phyloP scores from a whole-genome alignment of 2,329 filamentous ascomycete species.

The Diaporthe sp. region DNA sequence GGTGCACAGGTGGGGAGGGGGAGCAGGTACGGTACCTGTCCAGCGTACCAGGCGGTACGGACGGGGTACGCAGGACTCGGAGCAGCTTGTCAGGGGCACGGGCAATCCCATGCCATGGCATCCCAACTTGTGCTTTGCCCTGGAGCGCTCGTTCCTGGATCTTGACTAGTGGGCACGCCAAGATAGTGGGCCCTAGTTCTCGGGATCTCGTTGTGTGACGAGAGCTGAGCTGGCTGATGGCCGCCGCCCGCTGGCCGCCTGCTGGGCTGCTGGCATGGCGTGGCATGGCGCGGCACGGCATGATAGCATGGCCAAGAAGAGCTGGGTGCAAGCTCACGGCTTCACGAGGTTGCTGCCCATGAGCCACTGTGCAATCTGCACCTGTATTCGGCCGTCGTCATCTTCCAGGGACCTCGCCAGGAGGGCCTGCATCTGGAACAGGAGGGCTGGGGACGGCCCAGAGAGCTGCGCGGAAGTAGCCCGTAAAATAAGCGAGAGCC shows the following conservation, averaged over 20 bases:
- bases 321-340: neutral
- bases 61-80: constrained; percentile 25
- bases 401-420: constrained; percentile 16
- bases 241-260: constrained; percentile 6
- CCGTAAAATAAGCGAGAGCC: constrained; percentile 28
- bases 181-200: constrained; percentile 28
- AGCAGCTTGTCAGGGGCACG: constrained; percentile 29
- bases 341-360: constrained; percentile 9
- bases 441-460: constrained; percentile 21
- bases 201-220: constrained; percentile 29
- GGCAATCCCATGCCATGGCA: constrained; percentile 22
- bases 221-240: constrained; percentile 28
- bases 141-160: constrained; percentile 30
- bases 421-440: constrained; percentile 24
- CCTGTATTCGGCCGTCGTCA: constrained; percentile 12
- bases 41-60: constrained; percentile 21
- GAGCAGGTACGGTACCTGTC: neutral
- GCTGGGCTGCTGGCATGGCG: constrained; percentile 20
- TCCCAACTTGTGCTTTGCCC: constrained; percentile 26
- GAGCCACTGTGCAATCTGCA: constrained; percentile 17
- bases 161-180: constrained; percentile 32
- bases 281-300: constrained; percentile 31
- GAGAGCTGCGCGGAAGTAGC: constrained; percentile 25
- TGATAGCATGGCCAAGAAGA: constrained; percentile 14
- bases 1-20: constrained; percentile 2